These are phyloP conservation scores for Cucumis cinereus DNA, from an alignment of 306 rosid genomes.

Conservation along the genomic window DNA sequence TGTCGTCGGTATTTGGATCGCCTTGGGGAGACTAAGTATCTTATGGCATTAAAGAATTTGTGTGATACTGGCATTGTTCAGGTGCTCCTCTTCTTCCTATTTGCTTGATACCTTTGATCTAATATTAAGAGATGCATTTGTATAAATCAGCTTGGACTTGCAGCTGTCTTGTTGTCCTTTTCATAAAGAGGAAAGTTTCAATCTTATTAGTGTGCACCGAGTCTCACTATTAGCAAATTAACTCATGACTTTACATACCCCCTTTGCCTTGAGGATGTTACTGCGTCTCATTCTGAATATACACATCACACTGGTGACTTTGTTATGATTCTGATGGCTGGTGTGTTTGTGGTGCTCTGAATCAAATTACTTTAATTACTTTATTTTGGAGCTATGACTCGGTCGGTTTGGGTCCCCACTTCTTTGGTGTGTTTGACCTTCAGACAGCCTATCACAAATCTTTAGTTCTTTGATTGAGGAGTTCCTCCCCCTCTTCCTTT, in stretches of 20 bases:
- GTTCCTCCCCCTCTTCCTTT: too few species aligned
- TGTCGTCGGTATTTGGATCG: slow-evolving; percentile 90
- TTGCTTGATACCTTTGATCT: neutral
- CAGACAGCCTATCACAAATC: too few species aligned
- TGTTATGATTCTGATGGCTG: neutral
- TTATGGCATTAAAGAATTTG: slow-evolving; percentile 83
- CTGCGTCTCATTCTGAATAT: too few species aligned
- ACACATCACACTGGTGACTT: neutral
- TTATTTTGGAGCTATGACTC: too few species aligned
- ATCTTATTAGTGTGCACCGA: neutral
- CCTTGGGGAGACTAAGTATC: slow-evolving; percentile 88
- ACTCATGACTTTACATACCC: neutral
- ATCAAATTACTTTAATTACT: too few species aligned
- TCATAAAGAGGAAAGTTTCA: neutral
- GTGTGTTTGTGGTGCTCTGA: neutral
- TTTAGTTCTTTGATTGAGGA: too few species aligned
- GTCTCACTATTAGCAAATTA: neutral
- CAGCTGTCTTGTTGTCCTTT: neutral
- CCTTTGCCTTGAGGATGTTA: too few species aligned
- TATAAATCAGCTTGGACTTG: neutral
- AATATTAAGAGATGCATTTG: neutral
- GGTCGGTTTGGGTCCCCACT: too few species aligned
- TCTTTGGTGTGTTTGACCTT: too few species aligned
- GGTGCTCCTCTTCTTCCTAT: slow-evolving; percentile 29
- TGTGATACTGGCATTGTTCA: slow-evolving; percentile 80